Conservation (phyloP, 176 grass and related monocot genomes). For the Ananas comosus region DNA sequence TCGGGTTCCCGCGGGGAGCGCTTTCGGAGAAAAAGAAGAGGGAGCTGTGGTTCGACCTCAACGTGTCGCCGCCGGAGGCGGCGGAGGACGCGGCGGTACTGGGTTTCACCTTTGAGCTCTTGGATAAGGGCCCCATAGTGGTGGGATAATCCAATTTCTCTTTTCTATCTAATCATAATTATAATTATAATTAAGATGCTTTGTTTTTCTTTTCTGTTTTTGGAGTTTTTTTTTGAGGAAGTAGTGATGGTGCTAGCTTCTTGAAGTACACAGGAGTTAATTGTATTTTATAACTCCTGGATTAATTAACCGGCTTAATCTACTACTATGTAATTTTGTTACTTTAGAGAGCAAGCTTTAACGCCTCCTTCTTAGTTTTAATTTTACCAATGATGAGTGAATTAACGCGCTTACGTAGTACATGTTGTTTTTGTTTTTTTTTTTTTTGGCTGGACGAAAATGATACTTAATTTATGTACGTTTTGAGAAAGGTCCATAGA, state of each 20-base stretch:
- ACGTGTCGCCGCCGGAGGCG: constrained; percentile 48
- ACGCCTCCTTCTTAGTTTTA: background rate
- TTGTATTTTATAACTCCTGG: background rate
- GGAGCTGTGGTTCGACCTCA: constrained; percentile 34
- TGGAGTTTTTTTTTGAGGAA: background rate
- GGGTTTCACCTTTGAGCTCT: background rate
- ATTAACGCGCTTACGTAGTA: too few species aligned
- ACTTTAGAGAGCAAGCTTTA: background rate
- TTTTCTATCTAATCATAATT: background rate
- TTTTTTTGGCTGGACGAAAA: too few species aligned
- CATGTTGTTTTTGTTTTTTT: too few species aligned
- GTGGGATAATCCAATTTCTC: constrained; percentile 28
- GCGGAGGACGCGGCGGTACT: background rate
- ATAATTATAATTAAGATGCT: background rate
- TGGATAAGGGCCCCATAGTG: constrained; percentile 18
- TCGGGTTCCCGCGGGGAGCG: too few species aligned
- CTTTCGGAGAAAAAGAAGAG: background rate
- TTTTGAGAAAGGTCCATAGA: too few species aligned
- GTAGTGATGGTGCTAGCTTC: background rate
- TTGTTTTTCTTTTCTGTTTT: background rate
- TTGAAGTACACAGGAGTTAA: background rate
- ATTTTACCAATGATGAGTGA: too few species aligned
- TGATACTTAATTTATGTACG: too few species aligned
- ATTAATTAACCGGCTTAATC: background rate
- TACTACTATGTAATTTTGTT: background rate